These are phyloP conservation scores for Coniochaeta hoffmannii DNA, from an alignment of 2,329 filamentous ascomycete species.

Conservation along the genomic window DNA sequence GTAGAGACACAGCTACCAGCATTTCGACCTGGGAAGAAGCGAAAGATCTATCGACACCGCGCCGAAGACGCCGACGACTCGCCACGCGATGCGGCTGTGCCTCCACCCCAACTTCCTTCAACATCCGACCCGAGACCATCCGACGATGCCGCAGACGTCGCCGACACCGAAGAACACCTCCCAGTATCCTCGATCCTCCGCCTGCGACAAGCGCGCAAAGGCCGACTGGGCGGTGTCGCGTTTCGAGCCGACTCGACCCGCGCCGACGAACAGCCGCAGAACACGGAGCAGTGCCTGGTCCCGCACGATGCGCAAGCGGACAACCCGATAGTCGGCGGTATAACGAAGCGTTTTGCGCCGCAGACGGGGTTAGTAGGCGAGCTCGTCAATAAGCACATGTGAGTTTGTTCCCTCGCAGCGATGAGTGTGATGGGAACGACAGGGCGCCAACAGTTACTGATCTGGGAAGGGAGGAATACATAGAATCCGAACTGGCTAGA, in stretches of 20 bases:
- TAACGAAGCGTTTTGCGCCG: constrained; percentile 55
- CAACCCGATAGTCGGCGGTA: constrained; percentile 21
- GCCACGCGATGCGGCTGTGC: constrained; percentile 2
- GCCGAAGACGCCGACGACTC: constrained; percentile 20
- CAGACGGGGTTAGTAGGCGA: constrained; percentile 64
- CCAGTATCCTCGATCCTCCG: constrained; percentile 25
- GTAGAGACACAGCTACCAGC: constrained; percentile 27
- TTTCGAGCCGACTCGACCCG: constrained; percentile 33
- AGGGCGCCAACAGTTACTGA: constrained; percentile 43
- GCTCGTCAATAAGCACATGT: constrained; percentile 70
- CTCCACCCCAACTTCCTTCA: not conserved
- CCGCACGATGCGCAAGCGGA: constrained; percentile 23
- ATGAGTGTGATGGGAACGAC: not conserved
- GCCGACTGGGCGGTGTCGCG: constrained; percentile 46
- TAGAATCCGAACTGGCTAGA: constrained; percentile 74
- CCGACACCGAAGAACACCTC: constrained; percentile 6
- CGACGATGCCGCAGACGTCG: constrained; percentile 1
- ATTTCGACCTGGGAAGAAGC: constrained; percentile 52
- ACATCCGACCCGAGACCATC: not conserved
- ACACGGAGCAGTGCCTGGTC: constrained; percentile 28
- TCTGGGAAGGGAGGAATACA: constrained; percentile 72
- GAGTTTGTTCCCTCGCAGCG: constrained; percentile 33
- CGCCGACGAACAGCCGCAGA: constrained; percentile 15
- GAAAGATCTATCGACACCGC: constrained; percentile 51
- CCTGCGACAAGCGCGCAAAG: constrained; percentile 43